Conservation (phyloP, 345 rosid genomes). For the Brassica incana region DNA sequence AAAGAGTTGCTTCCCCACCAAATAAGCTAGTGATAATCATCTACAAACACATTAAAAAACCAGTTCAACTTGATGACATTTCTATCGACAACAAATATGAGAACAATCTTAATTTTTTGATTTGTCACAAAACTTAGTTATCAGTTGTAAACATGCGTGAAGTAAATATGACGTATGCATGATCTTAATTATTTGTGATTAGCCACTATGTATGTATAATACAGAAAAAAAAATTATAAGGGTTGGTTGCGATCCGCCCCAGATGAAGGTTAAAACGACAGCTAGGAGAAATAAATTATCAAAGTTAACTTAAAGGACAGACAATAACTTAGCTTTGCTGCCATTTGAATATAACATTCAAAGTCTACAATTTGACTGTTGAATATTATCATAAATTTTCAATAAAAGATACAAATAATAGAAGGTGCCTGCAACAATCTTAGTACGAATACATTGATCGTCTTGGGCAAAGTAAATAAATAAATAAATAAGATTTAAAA, state of each 20-base stretch:
- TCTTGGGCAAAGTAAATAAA: slow-evolving; percentile 7
- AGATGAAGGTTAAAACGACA: neutral
- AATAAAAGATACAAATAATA: neutral
- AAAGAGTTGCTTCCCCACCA: neutral
- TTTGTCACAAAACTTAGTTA: neutral
- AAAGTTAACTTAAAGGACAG: neutral
- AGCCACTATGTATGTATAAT: no score
- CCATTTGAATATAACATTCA: slow-evolving; percentile 28
- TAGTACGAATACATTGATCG: slow-evolving; percentile 18
- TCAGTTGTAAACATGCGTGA: neutral
- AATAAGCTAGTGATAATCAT: neutral
- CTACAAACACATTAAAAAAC: neutral
- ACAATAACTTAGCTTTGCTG: slow-evolving; percentile 5
- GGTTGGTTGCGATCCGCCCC: neutral
- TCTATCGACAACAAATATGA: neutral
- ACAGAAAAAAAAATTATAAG: neutral
- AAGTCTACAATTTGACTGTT: slow-evolving; percentile 39
- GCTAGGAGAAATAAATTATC: neutral
- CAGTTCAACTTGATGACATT: neutral
- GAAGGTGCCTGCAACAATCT: slow-evolving; percentile 24
- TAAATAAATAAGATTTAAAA: neutral
- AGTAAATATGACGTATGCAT: neutral
- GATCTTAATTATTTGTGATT: neutral
- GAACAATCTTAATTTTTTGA: neutral
- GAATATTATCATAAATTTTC: slow-evolving; percentile 12